phyloP scores from a whole-genome alignment of 306 rosid genomes.

The Trichosanthes truncata region DNA sequence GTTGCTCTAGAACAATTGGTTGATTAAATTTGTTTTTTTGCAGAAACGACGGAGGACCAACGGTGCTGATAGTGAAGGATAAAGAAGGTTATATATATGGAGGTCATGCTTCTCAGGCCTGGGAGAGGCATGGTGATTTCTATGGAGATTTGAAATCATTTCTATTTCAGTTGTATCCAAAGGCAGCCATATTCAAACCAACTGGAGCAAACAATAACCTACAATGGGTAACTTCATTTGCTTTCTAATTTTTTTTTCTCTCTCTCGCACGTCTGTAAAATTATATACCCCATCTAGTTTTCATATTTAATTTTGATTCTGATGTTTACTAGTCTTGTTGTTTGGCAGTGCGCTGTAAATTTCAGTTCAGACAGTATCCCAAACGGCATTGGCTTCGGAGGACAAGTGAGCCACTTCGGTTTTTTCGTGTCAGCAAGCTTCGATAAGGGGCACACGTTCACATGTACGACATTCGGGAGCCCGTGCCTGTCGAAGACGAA shows the following conservation, averaged over 20 bases:
- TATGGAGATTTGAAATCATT: constrained; percentile 81
- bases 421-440: constrained; percentile 64
- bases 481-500: constrained; percentile 72
- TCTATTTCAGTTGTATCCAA: constrained; percentile 70
- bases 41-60: constrained; percentile 79
- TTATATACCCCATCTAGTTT: too few relatives aligned
- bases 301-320: not conserved
- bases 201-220: constrained; percentile 76
- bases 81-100: constrained; percentile 73
- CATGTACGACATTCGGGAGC: constrained; percentile 76
- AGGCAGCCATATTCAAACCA: constrained; percentile 64
- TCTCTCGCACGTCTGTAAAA: too few relatives aligned
- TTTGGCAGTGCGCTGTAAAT: constrained; percentile 63
- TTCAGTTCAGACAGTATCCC: constrained; percentile 88
- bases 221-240: constrained; percentile 69
- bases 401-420: constrained; percentile 65
- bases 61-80: constrained; percentile 69
- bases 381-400: constrained; percentile 90
- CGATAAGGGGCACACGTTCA: constrained; percentile 73
- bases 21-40: constrained; percentile 15
- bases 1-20: constrained; percentile 16
- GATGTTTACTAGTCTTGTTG: not conserved
- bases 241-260: not conserved
- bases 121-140: constrained; percentile 88
- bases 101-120: constrained; percentile 86